Conservation (phyloP, 2,329 filamentous ascomycete species). For the Botrytis byssoidea region DNA sequence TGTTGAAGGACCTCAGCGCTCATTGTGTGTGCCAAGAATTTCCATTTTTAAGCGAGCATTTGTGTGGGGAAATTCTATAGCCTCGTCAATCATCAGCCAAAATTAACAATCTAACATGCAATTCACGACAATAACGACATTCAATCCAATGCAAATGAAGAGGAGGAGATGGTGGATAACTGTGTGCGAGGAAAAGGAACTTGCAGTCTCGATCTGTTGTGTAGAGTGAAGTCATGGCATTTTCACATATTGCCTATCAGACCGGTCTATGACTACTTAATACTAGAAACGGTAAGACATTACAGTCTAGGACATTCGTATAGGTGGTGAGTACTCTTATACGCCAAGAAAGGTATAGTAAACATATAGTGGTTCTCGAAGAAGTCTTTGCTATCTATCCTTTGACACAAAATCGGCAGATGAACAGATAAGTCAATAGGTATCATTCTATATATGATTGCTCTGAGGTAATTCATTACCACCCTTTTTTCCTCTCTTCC, state of each 20-base stretch:
- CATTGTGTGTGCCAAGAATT: slow-evolving; percentile 34
- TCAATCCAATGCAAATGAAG: background rate
- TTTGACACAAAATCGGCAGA: background rate
- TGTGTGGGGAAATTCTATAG: slow-evolving; percentile 22
- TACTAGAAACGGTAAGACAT: background rate
- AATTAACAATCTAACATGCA: background rate
- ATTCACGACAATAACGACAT: background rate
- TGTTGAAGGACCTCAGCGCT: slow-evolving; percentile 24
- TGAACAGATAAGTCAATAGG: background rate
- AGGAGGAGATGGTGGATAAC: background rate
- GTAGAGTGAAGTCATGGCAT: background rate
- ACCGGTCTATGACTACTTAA: background rate
- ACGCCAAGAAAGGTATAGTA: background rate
- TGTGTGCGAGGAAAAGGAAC: background rate
- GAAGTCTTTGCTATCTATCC: background rate
- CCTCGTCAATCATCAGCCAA: background rate
- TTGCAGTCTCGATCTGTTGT: background rate
- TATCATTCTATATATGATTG: background rate
- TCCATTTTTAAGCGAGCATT: slow-evolving; percentile 29
- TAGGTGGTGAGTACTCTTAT: background rate
- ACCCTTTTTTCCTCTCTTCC: background rate
- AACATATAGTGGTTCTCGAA: background rate
- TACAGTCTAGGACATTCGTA: background rate
- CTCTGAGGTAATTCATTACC: background rate
- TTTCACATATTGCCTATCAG: background rate